Conservation (phyloP, 352 stramenopile species). For the Globisporangium cederbergense region DNA sequence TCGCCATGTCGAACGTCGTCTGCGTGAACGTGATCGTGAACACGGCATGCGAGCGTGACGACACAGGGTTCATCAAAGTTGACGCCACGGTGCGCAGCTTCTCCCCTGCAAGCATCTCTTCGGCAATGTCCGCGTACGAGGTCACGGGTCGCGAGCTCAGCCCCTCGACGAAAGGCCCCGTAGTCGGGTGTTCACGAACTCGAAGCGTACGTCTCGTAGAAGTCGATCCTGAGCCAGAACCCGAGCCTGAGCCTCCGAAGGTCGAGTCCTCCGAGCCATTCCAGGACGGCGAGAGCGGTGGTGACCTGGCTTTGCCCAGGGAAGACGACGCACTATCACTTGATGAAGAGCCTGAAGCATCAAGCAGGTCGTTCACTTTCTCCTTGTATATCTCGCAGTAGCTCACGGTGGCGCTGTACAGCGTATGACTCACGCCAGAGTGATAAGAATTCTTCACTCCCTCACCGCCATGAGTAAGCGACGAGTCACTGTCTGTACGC, state of each 20-base stretch:
- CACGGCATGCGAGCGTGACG: conserved; percentile 94
- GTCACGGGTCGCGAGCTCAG: conserved; percentile 62
- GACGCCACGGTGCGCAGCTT: conserved; percentile 93
- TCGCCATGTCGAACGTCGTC: conserved; percentile 57
- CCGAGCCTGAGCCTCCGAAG: background rate
- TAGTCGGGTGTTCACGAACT: conserved; percentile 80
- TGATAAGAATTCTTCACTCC: background rate
- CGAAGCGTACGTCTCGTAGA: conserved; percentile 40
- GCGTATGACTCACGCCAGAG: conserved; percentile 14
- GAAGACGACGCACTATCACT: background rate
- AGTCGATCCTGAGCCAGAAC: background rate
- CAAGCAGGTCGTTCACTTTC: conserved; percentile 82
- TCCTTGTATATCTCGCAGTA: conserved; percentile 90
- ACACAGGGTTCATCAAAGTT: conserved; percentile 96
- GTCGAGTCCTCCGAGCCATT: background rate
- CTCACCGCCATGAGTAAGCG: background rate
- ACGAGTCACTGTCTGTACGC: background rate
- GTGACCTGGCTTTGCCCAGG: conserved; percentile 23
- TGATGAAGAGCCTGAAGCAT: conserved; percentile 14
- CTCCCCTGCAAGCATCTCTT: conserved; percentile 86
- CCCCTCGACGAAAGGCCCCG: conserved; percentile 81
- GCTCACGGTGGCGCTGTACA: conserved; percentile 61
- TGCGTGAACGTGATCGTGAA: conserved; percentile 95
- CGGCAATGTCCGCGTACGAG: conserved; percentile 77
- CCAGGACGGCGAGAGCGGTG: conserved; percentile 22